Evolutionary conservation across 2,329 filamentous ascomycete genomes (phyloP).

Genomic region (Plectosphaerella plurivora): DNA sequence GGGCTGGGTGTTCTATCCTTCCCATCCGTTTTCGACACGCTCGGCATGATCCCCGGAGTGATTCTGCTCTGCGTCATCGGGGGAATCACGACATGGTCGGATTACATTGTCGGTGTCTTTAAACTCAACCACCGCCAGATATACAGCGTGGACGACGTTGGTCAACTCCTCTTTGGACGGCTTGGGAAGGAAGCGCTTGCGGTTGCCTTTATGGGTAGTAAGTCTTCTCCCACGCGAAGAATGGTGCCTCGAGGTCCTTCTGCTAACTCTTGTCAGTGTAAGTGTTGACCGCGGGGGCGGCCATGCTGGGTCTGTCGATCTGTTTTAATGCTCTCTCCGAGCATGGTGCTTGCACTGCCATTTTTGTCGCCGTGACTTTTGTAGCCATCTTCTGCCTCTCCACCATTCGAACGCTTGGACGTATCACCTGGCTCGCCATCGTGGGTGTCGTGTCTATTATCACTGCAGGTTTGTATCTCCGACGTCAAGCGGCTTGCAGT

Average conservation of each 20-base stretch:
- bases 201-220: no score
- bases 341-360: conserved; percentile 32
- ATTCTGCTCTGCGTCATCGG: conserved; percentile 34
- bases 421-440: conserved; percentile 28
- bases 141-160: conserved; percentile 49
- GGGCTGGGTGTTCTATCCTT: conserved; percentile 45
- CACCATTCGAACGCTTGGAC: conserved; percentile 24
- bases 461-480: conserved; percentile 15
- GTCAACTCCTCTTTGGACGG: conserved; percentile 41
- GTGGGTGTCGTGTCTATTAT: conserved; percentile 22
- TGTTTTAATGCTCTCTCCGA: conserved; percentile 33
- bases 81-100: conserved; percentile 41
- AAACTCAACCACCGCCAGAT: conserved; percentile 44
- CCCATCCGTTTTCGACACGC: conserved; percentile 35
- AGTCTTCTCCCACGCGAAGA: no score
- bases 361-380: conserved; percentile 31
- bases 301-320: conserved; percentile 35
- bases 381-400: conserved; percentile 22
- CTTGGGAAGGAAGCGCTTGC: no score
- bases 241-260: no score
- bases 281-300: conserved; percentile 28
- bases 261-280: conserved; percentile 13
- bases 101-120: conserved; percentile 44
- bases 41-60: conserved; percentile 44
- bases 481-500: no score